Evolutionary conservation across 345 rosid genomes (phyloP), one percentile per base, ranked within the genome.

Genomic region (Camelina neglecta): DNA sequence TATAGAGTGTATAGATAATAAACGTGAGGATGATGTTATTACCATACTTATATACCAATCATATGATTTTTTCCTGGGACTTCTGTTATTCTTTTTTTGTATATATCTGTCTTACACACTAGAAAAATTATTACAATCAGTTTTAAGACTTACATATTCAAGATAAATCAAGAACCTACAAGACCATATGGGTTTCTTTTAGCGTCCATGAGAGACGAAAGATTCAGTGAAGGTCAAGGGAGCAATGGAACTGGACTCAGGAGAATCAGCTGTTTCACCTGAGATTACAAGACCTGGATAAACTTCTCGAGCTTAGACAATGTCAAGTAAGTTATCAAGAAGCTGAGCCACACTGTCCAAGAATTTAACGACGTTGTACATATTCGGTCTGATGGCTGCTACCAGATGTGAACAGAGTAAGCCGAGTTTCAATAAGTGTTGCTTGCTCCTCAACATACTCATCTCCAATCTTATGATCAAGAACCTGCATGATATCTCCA

Each of bases 161-260:
- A 23, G 31, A 49, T n/a, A 23, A 63, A 29, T 26, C 45, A 54
- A 55, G 39, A 54, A 68, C 29, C 29, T 39, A 6, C 7, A 50
- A 54, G n/a, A 58, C 58, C 21, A 2, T 59, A 5, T 38, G 9
- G 44, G 11, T 16, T 13, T 31, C 29, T 39, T 63, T 20, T 31
- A 74, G 21, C 77, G 59, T 8, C 77, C 77, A 54, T 54, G 64
- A 23, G 78, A 65, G 50, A 47, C 72, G 6, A 65, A 74, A 0
- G 72, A n/a, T 57, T 74, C 65, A 4, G 78, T 74, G 26, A 74
- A 56, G 41, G 72, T 74, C 50, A 74, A 56, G 1, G 63, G 24
- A 21, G 72, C 70, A 0, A 65, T 15, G 6, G 71, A 65, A 16
- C 29, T 7, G 0, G 77, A 74, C 26, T n/a, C n/a, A n/a, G n/a